Evolutionary conservation across 2,329 filamentous ascomycete genomes (phyloP), one percentile per base, ranked within the genome.

Genomic region (Pseudovirgaria hyperparasitica): DNA sequence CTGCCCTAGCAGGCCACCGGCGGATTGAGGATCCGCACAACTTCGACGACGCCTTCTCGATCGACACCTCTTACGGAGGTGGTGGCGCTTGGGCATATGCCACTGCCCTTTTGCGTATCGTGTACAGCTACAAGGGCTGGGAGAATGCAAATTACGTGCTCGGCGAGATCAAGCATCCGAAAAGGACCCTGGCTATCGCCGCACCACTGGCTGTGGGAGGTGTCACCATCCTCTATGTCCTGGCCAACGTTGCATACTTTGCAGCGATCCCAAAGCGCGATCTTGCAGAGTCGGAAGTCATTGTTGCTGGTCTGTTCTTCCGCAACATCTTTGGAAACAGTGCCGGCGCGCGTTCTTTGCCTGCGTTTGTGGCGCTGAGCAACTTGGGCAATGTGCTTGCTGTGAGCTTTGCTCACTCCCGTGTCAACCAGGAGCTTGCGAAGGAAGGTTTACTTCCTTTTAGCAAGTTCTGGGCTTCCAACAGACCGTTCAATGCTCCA

Each of bases 381-480:
- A 72, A 72, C 35, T 41, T 76, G 25, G 72, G 72, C 5, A 76
- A 76, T 27, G 68, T 77, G 1, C 51, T 76, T 6, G 67, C 68
- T 12, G 63, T 74, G 23, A 70, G 62, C 31, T 76, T 75, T 37
- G 62, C 68, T 0, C 67, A 74, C 28, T 54, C 70, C 0, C 60
- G 71, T 1, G 39, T 75, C 7, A 74, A 71, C 37, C 70, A 75
- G 36, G 76, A 81, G 46, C 57, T 82, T 23, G 77, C 70, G 1
- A 78, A 77, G 41, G 76, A 82, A 41, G 75, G 75, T 0, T 55
- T 82, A 5, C 42, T 82, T 9, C 77, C 77, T 0, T 76, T 65
- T 29, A 72, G 70, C 33, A 60, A 62, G 3, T 68, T 82, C 45
- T 81, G 72, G 70, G 76, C 76, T 0, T 78, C 72, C 4, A 76